Percentiles rank a stretch among this genome's conserved stretches.
Evolutionary conservation across 495 filamentous ascomycete genomes (phyloP).

Genomic region (Neurospora sp.): DNA sequence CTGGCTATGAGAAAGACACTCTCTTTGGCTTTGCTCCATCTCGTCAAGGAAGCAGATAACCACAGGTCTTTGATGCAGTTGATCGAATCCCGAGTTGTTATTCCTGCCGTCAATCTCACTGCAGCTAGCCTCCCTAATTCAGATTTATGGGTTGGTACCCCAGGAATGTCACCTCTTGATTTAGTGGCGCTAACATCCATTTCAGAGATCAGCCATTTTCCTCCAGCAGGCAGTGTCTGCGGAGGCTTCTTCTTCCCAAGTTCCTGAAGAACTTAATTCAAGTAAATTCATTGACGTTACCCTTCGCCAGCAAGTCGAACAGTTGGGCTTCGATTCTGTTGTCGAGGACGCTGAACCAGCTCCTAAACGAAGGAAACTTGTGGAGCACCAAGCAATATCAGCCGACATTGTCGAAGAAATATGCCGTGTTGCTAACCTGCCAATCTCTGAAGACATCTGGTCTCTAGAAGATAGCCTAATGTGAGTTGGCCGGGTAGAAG

Average conservation of each 20-base stretch:
- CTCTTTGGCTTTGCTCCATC: constrained; percentile 19
- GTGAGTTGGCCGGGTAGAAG: background rate
- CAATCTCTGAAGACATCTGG: constrained; percentile 7
- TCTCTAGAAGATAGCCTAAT: background rate
- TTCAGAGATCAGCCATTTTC: constrained; percentile 24
- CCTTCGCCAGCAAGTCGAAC: constrained; percentile 18
- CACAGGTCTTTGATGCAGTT: constrained; percentile 25
- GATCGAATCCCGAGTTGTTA: constrained; percentile 22
- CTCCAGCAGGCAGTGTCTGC: constrained; percentile 14
- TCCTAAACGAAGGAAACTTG: constrained; percentile 25
- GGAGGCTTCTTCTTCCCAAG: background rate
- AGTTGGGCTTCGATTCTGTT: constrained; percentile 6
- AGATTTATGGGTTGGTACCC: background rate
- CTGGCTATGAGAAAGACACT: constrained; percentile 7
- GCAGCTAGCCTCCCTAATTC: constrained; percentile 5
- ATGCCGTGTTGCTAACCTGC: constrained; percentile 11
- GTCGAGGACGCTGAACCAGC: constrained; percentile 13
- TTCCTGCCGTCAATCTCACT: constrained; percentile 7
- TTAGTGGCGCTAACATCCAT: constrained; percentile 10
- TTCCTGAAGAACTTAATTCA: constrained; percentile 6
- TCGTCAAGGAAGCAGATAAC: constrained; percentile 20
- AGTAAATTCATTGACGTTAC: constrained; percentile 19
- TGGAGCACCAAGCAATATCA: constrained; percentile 5
- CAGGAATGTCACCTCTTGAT: background rate
- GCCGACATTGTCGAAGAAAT: constrained; percentile 11